Evolutionary conservation across 257 asterid genomes (phyloP).

Genomic region (Anisodus acutangulus): DNA sequence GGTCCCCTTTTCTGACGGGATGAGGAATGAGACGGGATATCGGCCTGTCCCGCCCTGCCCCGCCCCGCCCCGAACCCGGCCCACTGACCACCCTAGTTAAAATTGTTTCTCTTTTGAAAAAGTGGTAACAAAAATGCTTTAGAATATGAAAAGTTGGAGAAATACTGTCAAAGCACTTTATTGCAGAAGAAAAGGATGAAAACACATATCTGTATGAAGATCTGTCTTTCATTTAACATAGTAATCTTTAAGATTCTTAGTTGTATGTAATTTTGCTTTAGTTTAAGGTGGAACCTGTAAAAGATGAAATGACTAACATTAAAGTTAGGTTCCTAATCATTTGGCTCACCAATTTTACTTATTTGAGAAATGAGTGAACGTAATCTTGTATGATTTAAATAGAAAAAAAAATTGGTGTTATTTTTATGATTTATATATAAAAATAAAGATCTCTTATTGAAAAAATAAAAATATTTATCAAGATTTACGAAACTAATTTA

Average conservation of each 20-base stretch:
- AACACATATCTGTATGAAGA: not conserved
- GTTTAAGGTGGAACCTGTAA: conserved; percentile 11
- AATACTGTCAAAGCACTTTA: conserved; percentile 10
- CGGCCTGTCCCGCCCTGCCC: no score
- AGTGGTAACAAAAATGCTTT: conserved; percentile 19
- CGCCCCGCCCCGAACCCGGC: no score
- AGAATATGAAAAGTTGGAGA: conserved; percentile 23
- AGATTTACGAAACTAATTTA: not conserved
- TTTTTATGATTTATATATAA: not conserved
- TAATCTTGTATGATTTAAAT: not conserved
- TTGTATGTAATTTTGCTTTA: conserved; percentile 20
- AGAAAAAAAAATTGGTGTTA: not conserved
- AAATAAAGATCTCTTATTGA: not conserved
- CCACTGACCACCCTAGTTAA: not conserved
- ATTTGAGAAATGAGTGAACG: not conserved
- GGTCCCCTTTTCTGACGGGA: no score
- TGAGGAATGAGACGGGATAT: no score
- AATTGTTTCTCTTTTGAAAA: not conserved
- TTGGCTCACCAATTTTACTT: conserved; percentile 33
- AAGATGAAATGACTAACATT: conserved; percentile 7
- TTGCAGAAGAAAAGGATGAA: not conserved
- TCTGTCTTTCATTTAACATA: not conserved
- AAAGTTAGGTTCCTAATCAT: conserved; percentile 30
- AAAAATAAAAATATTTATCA: not conserved
- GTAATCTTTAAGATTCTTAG: conserved; percentile 28